Conservation (phyloP, 2,329 filamentous ascomycete genomes). For the Aspergillus sergii region DNA sequence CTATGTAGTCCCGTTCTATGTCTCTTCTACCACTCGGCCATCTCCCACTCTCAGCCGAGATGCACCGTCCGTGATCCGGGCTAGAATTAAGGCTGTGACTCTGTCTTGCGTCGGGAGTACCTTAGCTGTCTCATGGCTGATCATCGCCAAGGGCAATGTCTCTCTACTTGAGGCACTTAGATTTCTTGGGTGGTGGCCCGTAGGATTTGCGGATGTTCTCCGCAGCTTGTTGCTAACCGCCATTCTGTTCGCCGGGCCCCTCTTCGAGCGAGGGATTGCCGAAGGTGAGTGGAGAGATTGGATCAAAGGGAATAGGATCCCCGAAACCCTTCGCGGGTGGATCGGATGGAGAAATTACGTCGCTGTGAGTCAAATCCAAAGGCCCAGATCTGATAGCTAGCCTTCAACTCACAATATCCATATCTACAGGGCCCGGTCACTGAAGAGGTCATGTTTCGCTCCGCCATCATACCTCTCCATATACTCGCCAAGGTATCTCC, state of each 20-base stretch:
- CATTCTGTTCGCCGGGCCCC: slow-evolving; percentile 78
- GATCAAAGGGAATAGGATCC: slow-evolving; percentile 58
- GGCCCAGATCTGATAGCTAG: slow-evolving; percentile 13
- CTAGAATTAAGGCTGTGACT: slow-evolving; percentile 78
- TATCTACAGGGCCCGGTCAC: slow-evolving; percentile 73
- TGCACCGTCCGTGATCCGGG: slow-evolving; percentile 84
- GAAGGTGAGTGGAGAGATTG: slow-evolving; percentile 71
- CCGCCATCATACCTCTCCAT: slow-evolving; percentile 80
- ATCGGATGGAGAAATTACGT: slow-evolving; percentile 84
- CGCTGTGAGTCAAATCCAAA: slow-evolving; percentile 61
- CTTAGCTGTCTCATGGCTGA: slow-evolving; percentile 66
- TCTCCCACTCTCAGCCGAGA: slow-evolving; percentile 79
- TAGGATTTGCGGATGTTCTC: slow-evolving; percentile 65
- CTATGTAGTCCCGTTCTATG: slow-evolving; percentile 91
- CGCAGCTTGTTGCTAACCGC: slow-evolving; percentile 71
- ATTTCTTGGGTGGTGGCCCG: slow-evolving; percentile 79
- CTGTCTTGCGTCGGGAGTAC: slow-evolving; percentile 72
- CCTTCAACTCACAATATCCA: slow-evolving; percentile 16
- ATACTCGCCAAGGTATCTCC: slow-evolving; percentile 66
- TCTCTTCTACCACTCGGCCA: slow-evolving; percentile 76
- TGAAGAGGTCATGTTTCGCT: slow-evolving; percentile 92
- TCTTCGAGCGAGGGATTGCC: slow-evolving; percentile 77
- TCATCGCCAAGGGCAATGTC: slow-evolving; percentile 57
- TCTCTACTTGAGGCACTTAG: slow-evolving; percentile 62
- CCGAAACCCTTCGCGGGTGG: slow-evolving; percentile 70